Evolutionary conservation across 1,139 yeast species (phyloP), one percentile per base, ranked within the genome.

Genomic region (Pichia sp.): DNA sequence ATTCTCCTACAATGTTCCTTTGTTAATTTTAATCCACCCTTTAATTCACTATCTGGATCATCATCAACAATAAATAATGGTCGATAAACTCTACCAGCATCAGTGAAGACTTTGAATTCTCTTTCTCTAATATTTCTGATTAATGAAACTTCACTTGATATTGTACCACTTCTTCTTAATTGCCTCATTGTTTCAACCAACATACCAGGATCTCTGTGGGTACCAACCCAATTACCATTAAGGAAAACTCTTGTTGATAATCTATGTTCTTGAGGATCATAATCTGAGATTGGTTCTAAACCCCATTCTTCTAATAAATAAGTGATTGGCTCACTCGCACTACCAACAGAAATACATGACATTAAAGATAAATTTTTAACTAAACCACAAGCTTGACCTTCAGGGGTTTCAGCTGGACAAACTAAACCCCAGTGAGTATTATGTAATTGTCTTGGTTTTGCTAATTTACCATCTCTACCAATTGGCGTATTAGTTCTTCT

Each of bases 381-480:
- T 70, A 93, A 78, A 65, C 99, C 99, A 87, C 99, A 93, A 48
- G 99, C 99, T 74, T 93, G 99, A 66, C 99, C 99, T 76, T 93
- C 99, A 4, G 99, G 99, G 18, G 99, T 93, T 72, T 93, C 99
- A 29, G 99, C 99, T 46, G 99, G 99, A 73, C 99, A 93, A 44
- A 93, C 99, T 65, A 93, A 80, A 66, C 99, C 99, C 99, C 99
- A 95, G 74, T 95, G 99, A 31, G 99, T 93, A 69, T 95, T 95
- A 73, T 95, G 99, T 65, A 93, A 79, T 73, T 95, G 99, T 76
- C 99, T 91, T 50, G 99, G 99, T 66, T 93, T 90, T 50, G 98
- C 98, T 62, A 93, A 80, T 72, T 93, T 93, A 75, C 98, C 98
- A 72, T 93, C 99, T 76, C 98, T 86, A 56, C 99, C 99, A 70